Evolutionary conservation across 345 rosid species (phyloP), one percentile per base, ranked within the genome.

Genomic region (Tarenaya hassleriana): DNA sequence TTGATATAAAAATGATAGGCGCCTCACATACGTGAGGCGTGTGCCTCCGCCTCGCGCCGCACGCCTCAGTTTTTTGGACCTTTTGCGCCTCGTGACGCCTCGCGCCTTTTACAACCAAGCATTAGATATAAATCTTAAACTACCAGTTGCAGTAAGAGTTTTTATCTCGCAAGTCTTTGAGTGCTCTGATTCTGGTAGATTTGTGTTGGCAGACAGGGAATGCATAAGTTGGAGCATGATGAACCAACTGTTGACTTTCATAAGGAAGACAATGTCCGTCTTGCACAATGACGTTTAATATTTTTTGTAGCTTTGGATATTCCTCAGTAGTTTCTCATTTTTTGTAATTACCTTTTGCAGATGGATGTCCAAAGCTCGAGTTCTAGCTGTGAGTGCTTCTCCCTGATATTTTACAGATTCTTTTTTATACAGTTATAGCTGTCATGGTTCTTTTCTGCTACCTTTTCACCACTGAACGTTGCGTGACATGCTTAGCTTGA

Each of bases 151-250:
- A n/a, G n/a, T n/a, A n/a, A n/a, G n/a, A n/a, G n/a, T n/a, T n/a
- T n/a, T n/a, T n/a, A n/a, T n/a, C n/a, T 24, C 5, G 29, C 29
- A 24, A 24, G 29, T 24, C 29, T 24, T 24, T 24, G 29, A 24
- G 29, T 24, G 29, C 54, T 54, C 56, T 75, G 50, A 60, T 73
- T 77, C 57, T 52, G 45, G 47, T 29, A 16, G 52, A 52, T 10
- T 52, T 14, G 44, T 62, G 48, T 56, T 75, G 75, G 50, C 84
- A 84, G 94, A 47, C 81, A 75, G 81, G 71, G 81, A 72, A 53
- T 59, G 41, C 18, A 10, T 7, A 10, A 61, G 53, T 37, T 72
- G 47, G 27, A 55, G 18, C 31, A 50, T 60, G 47, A 60, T 57
- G 63, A 73, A 69, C 67, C 18, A 55, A 71, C 39, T 17, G 48